These are phyloP conservation scores for Myriosclerotinia curreyana DNA, from an alignment of 2,329 filamentous ascomycete species.

Conservation along the genomic window DNA sequence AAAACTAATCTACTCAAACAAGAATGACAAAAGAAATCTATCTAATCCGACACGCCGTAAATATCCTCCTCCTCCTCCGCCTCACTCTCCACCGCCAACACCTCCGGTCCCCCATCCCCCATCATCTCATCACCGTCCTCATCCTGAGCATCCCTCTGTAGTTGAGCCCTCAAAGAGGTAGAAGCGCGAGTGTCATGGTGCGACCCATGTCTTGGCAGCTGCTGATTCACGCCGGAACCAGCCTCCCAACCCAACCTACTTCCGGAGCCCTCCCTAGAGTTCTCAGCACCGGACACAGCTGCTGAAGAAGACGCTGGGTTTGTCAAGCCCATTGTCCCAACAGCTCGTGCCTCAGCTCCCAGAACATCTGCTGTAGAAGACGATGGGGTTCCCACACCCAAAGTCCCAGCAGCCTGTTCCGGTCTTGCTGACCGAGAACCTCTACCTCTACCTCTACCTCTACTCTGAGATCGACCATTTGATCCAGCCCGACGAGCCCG, in stretches of 20 bases:
- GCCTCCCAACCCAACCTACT: neutral
- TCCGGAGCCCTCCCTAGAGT: neutral
- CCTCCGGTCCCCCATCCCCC: no score
- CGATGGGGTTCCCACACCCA: neutral
- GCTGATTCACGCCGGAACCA: slow-evolving; percentile 1
- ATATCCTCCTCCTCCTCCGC: no score
- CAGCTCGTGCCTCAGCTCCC: neutral
- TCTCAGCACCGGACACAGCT: neutral
- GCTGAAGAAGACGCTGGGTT: neutral
- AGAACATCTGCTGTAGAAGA: neutral
- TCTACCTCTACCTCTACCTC: no score
- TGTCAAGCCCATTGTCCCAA: neutral
- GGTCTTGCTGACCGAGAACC: neutral
- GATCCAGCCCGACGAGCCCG: neutral
- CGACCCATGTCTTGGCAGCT: neutral
- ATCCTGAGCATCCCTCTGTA: no score
- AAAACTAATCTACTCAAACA: neutral
- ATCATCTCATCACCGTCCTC: no score
- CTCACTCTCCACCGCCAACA: no score
- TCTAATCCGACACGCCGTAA: neutral
- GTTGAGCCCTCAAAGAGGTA: neutral
- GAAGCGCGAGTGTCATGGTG: neutral
- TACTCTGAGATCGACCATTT: neutral
- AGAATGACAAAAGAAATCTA: neutral
- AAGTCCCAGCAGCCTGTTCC: neutral